Evolutionary conservation across 2,329 filamentous ascomycete genomes (phyloP).

Genomic region (Fusarium hainanense): DNA sequence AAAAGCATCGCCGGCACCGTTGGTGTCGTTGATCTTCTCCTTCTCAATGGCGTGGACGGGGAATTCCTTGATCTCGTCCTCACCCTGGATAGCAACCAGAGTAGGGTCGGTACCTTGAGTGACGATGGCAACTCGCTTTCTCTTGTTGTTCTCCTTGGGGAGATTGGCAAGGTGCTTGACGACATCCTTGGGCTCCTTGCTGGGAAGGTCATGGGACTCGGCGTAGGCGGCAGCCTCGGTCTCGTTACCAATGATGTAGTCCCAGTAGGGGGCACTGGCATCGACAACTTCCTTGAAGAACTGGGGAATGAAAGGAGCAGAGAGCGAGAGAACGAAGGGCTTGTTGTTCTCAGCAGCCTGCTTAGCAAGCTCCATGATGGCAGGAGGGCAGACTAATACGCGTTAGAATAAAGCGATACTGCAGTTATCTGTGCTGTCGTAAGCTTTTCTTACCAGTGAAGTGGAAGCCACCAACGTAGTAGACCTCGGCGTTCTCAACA

Average conservation of each 20-base stretch:
- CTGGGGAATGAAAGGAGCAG: constrained; percentile 93
- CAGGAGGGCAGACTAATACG: constrained; percentile 79
- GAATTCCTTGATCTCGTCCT: constrained; percentile 78
- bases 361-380: constrained; percentile 89
- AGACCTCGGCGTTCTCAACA: constrained; percentile 87
- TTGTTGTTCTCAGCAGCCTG: constrained; percentile 92
- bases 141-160: constrained; percentile 90
- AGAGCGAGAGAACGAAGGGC: constrained; percentile 89
- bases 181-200: constrained; percentile 84
- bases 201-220: constrained; percentile 79
- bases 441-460: constrained; percentile 70
- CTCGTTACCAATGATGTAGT: constrained; percentile 97
- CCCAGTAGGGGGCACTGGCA: constrained; percentile 87
- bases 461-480: constrained; percentile 97
- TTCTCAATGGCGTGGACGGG: constrained; percentile 82
- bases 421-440: not conserved
- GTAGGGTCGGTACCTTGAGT: constrained; percentile 96
- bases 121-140: constrained; percentile 87
- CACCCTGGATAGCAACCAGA: constrained; percentile 80
- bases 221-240: constrained; percentile 91
- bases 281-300: constrained; percentile 98
- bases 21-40: constrained; percentile 91
- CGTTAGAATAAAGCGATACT: constrained; percentile 15
- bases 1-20: constrained; percentile 96
- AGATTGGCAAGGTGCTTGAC: constrained; percentile 86